These are phyloP conservation scores for Bolboschoenus planiculmis DNA, from an alignment of 176 grass and related monocot species.

Conservation along the genomic window DNA sequence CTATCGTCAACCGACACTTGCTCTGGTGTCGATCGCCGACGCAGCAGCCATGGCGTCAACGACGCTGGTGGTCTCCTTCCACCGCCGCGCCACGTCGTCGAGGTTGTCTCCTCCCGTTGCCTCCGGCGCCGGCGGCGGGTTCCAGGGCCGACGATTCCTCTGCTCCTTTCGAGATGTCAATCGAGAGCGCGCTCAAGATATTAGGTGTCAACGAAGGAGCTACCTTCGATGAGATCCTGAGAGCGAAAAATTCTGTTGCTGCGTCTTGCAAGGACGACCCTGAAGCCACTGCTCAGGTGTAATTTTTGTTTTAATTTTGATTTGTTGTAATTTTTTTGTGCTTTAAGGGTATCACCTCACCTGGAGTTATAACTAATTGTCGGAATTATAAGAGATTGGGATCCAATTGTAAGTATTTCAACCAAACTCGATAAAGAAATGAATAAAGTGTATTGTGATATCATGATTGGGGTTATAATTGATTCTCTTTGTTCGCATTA, in stretches of 20 bases:
- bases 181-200: constrained; percentile 80
- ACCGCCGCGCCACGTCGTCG: constrained; percentile 18
- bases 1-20: background rate
- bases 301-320: background rate
- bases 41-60: background rate
- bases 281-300: constrained; percentile 70
- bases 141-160: constrained; percentile 69
- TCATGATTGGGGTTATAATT: background rate
- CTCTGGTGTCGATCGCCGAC: background rate
- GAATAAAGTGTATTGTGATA: background rate
- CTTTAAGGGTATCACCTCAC: background rate
- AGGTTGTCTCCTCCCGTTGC: background rate
- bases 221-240: constrained; percentile 88
- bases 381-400: background rate
- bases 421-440: background rate
- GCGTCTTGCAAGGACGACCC: constrained; percentile 82
- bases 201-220: constrained; percentile 60
- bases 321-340: background rate
- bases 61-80: constrained; percentile 24
- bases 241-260: constrained; percentile 76
- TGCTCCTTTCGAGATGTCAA: constrained; percentile 73
- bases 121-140: constrained; percentile 28
- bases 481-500: background rate
- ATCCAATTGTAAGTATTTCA: background rate
- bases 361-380: background rate